Conservation (phyloP, 2,329 filamentous ascomycete genomes). For the Ceratocystiopsis sp. region DNA sequence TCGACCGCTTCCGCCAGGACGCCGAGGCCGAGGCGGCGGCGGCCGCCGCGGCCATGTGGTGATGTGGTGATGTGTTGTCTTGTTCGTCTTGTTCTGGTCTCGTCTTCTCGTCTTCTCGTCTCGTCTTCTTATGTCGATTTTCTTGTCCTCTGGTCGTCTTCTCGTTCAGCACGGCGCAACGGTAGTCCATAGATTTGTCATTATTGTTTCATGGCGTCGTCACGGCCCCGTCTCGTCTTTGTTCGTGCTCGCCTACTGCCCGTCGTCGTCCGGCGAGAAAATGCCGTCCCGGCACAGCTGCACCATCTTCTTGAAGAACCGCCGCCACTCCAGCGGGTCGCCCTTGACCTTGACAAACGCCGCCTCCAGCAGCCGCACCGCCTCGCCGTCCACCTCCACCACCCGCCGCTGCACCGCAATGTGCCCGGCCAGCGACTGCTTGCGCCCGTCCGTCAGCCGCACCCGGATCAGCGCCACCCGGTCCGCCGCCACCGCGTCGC, state of each 20-base stretch:
- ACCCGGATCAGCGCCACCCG: slow-evolving; percentile 51
- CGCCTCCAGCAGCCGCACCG: slow-evolving; percentile 57
- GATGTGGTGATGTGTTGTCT: too few species aligned
- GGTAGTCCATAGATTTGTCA: too few species aligned
- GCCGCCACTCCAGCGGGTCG: slow-evolving; percentile 88
- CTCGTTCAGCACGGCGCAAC: too few species aligned
- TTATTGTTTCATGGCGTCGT: too few species aligned
- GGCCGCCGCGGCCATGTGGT: background rate
- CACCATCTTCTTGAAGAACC: slow-evolving; percentile 93
- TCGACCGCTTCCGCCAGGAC: slow-evolving; percentile 17
- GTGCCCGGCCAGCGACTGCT: slow-evolving; percentile 58
- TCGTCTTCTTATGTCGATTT: too few species aligned
- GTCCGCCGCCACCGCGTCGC: slow-evolving; percentile 22
- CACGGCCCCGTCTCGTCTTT: too few species aligned
- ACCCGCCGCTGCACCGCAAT: slow-evolving; percentile 52
- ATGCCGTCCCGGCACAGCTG: slow-evolving; percentile 76
- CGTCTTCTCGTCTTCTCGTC: background rate
- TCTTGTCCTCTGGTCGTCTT: too few species aligned
- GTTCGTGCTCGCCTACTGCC: too few species aligned
- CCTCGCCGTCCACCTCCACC: slow-evolving; percentile 21
- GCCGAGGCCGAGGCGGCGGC: background rate
- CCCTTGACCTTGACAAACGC: slow-evolving; percentile 89
- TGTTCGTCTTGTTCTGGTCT: too few species aligned
- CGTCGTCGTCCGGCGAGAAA: slow-evolving; percentile 20
- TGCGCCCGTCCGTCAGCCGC: slow-evolving; percentile 53